Conservation (phyloP, 345 rosid genomes). For the Syzygium grande region DNA sequence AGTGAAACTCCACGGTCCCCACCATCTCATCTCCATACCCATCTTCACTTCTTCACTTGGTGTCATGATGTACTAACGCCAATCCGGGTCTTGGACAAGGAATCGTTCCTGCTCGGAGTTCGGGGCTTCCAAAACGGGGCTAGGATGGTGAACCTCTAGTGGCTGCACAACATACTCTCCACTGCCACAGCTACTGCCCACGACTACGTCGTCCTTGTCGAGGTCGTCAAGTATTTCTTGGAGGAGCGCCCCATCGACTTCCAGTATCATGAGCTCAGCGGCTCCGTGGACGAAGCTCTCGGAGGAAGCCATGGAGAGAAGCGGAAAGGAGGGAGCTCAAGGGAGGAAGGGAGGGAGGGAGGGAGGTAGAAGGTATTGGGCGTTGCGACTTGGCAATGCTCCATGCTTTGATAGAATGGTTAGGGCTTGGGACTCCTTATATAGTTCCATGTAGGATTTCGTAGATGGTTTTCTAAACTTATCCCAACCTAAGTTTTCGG, state of each 20-base stretch:
- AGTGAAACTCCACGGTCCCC: not conserved
- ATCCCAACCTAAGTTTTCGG: too few relatives aligned
- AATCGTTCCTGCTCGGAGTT: not conserved
- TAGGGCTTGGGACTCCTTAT: not conserved
- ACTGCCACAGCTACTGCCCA: not conserved
- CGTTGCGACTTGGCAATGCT: not conserved
- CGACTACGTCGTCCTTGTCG: not conserved
- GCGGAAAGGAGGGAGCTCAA: not conserved
- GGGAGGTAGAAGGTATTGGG: not conserved
- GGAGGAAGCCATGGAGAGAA: not conserved
- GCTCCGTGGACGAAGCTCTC: not conserved
- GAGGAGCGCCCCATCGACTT: constrained; percentile 6
- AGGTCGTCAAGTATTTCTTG: constrained; percentile 9
- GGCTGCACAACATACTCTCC: not conserved
- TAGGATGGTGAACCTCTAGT: not conserved
- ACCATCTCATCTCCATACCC: constrained; percentile 7
- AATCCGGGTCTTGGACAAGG: not conserved
- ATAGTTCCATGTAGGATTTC: not conserved
- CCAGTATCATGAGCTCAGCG: not conserved
- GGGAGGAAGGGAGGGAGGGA: not conserved
- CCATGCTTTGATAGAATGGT: not conserved
- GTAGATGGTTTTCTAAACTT: too few relatives aligned
- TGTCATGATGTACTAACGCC: not conserved
- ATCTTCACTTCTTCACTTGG: not conserved
- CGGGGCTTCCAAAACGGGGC: not conserved